phyloP scores from a whole-genome alignment of 306 rosid genomes.

The Hippophae tibetana region DNA sequence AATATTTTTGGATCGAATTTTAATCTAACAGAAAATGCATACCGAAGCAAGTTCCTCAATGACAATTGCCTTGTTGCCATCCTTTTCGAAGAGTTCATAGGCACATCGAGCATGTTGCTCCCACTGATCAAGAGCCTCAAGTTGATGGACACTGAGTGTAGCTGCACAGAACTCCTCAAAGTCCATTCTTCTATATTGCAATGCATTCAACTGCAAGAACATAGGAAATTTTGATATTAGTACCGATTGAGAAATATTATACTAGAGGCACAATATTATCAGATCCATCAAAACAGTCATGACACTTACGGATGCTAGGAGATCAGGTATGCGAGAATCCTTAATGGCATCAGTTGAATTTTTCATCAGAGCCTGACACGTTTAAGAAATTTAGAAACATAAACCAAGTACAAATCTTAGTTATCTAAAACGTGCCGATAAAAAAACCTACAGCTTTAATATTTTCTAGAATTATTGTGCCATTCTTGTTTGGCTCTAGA shows the following conservation, averaged over 20 bases:
- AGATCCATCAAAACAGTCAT: conserved; percentile 2
- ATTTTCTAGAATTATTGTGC: conserved; percentile 69
- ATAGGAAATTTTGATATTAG: conserved; percentile 8
- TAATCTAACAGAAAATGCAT: no score
- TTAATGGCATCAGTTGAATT: conserved; percentile 87
- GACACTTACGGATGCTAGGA: conserved; percentile 59
- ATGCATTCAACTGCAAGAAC: conserved; percentile 63
- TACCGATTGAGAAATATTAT: background rate
- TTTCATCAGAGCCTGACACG: conserved; percentile 62
- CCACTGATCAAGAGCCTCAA: no score
- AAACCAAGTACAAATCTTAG: conserved; percentile 13
- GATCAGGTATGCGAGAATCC: conserved; percentile 66
- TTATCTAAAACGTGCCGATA: conserved; percentile 5
- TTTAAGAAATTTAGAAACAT: conserved; percentile 20
- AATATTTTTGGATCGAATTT: no score
- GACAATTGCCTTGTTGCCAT: no score
- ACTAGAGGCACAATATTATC: conserved; percentile 2
- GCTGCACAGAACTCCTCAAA: conserved; percentile 73
- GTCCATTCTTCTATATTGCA: conserved; percentile 83
- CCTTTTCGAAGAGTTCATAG: no score
- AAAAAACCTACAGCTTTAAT: conserved; percentile 68
- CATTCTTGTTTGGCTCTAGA: conserved; percentile 70
- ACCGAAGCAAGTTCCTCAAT: no score
- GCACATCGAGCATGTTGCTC: no score
- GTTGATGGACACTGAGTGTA: no score